phyloP scores from a whole-genome alignment of 2,329 filamentous ascomycete species.

The Phyllosticta citribraziliensis region DNA sequence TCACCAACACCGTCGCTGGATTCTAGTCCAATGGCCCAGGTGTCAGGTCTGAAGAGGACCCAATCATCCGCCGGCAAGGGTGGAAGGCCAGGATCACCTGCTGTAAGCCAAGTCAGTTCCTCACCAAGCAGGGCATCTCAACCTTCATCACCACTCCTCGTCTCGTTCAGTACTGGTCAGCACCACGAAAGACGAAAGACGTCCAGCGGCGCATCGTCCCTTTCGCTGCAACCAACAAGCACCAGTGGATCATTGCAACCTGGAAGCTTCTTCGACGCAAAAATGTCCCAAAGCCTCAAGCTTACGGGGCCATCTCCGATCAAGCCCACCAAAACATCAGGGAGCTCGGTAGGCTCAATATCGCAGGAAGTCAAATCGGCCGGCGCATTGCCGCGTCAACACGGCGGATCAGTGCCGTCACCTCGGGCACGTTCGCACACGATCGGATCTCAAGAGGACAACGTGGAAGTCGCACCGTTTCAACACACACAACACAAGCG shows the following conservation, averaged over 20 bases:
- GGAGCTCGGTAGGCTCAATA: slow-evolving; percentile 33
- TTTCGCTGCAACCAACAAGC: slow-evolving; percentile 66
- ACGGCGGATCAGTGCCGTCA: slow-evolving; percentile 33
- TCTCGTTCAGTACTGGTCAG: slow-evolving; percentile 85
- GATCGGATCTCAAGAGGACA: slow-evolving; percentile 87
- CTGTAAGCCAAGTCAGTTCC: slow-evolving; percentile 68
- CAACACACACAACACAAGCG: slow-evolving; percentile 65
- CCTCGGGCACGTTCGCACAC: slow-evolving; percentile 75
- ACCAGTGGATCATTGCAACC: slow-evolving; percentile 52
- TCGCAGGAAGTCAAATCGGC: slow-evolving; percentile 25
- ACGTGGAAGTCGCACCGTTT: slow-evolving; percentile 35
- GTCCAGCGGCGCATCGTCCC: slow-evolving; percentile 75
- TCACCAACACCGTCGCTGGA: slow-evolving; percentile 64
- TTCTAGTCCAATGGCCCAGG: slow-evolving; percentile 72
- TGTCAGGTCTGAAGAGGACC: slow-evolving; percentile 63
- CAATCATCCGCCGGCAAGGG: slow-evolving; percentile 69
- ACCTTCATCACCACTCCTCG: slow-evolving; percentile 81
- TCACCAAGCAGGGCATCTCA: slow-evolving; percentile 81
- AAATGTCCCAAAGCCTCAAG: slow-evolving; percentile 44
- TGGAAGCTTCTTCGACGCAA: slow-evolving; percentile 60
- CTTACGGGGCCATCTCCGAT: slow-evolving; percentile 45
- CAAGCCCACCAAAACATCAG: slow-evolving; percentile 35
- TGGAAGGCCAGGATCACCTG: slow-evolving; percentile 71
- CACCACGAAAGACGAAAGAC: slow-evolving; percentile 80
- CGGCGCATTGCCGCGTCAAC: slow-evolving; percentile 24